A percentile compares a stretch with the other conserved stretches of the same genome.
Evolutionary conservation across 2,329 filamentous ascomycete species (phyloP).

Genomic region (Colletotrichum liriopes): DNA sequence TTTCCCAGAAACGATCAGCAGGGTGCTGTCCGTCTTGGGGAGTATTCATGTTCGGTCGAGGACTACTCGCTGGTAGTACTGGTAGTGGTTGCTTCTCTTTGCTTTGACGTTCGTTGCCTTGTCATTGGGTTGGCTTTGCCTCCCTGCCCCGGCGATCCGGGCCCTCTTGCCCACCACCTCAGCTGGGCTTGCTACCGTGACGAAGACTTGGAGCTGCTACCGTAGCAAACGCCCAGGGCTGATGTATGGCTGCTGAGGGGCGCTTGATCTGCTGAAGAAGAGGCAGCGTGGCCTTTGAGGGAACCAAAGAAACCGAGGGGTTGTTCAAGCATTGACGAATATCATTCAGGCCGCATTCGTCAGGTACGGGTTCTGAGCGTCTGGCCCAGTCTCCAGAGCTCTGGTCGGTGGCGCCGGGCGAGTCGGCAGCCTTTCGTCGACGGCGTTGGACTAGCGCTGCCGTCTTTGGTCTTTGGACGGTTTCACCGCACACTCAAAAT

Average conservation of each 20-base stretch:
- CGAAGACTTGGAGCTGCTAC: neutral
- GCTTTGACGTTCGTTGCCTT: neutral
- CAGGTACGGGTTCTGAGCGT: conserved; percentile 12
- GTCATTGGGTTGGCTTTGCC: conserved; percentile 9
- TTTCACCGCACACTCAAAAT: conserved; percentile 27
- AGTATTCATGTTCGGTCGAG: neutral
- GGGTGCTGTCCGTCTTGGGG: neutral
- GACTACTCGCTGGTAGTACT: neutral
- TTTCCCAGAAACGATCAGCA: neutral
- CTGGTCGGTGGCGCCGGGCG: conserved; percentile 24
- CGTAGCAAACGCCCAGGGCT: neutral
- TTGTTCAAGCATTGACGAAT: neutral
- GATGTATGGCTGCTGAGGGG: conserved; percentile 25
- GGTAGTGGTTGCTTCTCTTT: neutral
- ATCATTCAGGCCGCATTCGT: conserved; percentile 26
- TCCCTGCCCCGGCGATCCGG: neutral
- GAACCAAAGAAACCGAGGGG: neutral
- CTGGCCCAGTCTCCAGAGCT: conserved; percentile 5
- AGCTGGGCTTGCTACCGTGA: conserved; percentile 3
- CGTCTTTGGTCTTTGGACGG: conserved; percentile 28
- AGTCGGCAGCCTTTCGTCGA: conserved; percentile 14
- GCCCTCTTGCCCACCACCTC: neutral
- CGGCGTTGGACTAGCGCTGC: conserved; percentile 20
- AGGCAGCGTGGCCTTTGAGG: conserved; percentile 3
- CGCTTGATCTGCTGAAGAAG: conserved; percentile 3